Percentiles rank a stretch among this genome's conserved stretches.
These are phyloP conservation scores for Botrytis paeoniae DNA, from an alignment of 2,329 filamentous ascomycete species.

Conservation along the genomic window DNA sequence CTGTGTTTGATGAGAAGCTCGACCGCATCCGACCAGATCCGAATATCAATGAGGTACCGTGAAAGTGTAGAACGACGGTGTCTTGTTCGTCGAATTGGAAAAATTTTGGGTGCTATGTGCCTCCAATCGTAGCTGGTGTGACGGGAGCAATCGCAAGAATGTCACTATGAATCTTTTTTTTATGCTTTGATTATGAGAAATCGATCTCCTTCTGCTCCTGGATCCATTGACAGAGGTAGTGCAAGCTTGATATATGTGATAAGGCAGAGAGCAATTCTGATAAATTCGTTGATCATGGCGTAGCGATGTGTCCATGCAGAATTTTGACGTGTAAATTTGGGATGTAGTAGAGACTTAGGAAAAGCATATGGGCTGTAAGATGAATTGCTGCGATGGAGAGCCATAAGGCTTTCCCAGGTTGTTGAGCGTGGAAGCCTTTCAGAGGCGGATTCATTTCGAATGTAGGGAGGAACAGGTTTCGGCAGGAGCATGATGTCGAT, in stretches of 20 bases:
- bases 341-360: background rate
- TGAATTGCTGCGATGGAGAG: background rate
- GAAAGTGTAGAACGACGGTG: slow-evolving; percentile 45
- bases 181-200: background rate
- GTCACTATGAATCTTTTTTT: background rate
- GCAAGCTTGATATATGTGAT: background rate
- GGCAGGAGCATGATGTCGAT: background rate
- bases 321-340: background rate
- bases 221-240: background rate
- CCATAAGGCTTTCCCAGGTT: background rate
- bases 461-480: too few species aligned
- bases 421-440: background rate
- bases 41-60: slow-evolving; percentile 47
- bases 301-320: background rate
- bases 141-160: background rate
- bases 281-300: background rate
- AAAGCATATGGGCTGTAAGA: background rate
- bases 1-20: slow-evolving; percentile 40
- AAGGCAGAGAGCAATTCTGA: background rate
- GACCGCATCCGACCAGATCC: slow-evolving; percentile 40
- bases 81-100: background rate
- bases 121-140: slow-evolving; percentile 21
- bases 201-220: background rate
- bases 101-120: slow-evolving; percentile 32
- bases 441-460: background rate